These are phyloP conservation scores for Moesziomyces sp. DNA, from an alignment of 1,284 basidiomycete species.

Conservation along the genomic window DNA sequence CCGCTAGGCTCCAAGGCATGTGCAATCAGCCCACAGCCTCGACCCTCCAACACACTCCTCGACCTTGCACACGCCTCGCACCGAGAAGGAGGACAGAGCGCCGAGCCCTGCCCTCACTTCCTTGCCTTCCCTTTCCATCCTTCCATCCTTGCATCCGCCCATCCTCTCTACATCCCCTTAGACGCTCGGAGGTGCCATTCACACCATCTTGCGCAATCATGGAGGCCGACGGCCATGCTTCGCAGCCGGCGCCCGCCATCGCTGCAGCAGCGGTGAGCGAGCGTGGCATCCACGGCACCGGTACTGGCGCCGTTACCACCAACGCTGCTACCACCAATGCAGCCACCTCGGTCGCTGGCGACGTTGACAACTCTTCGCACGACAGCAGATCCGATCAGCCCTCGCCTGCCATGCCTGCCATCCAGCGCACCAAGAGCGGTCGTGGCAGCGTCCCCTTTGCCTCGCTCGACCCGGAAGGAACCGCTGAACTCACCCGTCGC, in stretches of 20 bases:
- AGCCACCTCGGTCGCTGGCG: slow-evolving; percentile 11
- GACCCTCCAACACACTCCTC: too few species aligned
- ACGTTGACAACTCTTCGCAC: not conserved
- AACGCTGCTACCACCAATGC: slow-evolving; percentile 7
- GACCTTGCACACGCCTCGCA: too few species aligned
- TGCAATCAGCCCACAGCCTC: too few species aligned
- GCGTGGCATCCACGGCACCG: not conserved
- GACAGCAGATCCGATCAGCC: slow-evolving; percentile 5
- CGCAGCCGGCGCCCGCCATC: slow-evolving; percentile 26
- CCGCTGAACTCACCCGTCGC: slow-evolving; percentile 42
- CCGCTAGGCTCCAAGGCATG: too few species aligned
- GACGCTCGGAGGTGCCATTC: not conserved
- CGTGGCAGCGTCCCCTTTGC: slow-evolving; percentile 27
- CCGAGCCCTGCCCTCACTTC: too few species aligned
- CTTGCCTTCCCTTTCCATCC: too few species aligned
- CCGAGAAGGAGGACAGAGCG: too few species aligned
- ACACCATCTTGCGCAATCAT: slow-evolving; percentile 6
- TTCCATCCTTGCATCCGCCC: not conserved
- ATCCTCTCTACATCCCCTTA: not conserved
- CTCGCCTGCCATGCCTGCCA: slow-evolving; percentile 13
- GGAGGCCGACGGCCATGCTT: slow-evolving; percentile 17
- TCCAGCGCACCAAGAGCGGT: slow-evolving; percentile 23
- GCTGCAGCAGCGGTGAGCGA: not conserved
- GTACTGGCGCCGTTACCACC: slow-evolving; percentile 9
- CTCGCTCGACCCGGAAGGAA: slow-evolving; percentile 43